Percentiles rank a stretch among this genome's conserved stretches.
Evolutionary conservation across 345 rosid species (phyloP).

Genomic region (Camelina laxa): DNA sequence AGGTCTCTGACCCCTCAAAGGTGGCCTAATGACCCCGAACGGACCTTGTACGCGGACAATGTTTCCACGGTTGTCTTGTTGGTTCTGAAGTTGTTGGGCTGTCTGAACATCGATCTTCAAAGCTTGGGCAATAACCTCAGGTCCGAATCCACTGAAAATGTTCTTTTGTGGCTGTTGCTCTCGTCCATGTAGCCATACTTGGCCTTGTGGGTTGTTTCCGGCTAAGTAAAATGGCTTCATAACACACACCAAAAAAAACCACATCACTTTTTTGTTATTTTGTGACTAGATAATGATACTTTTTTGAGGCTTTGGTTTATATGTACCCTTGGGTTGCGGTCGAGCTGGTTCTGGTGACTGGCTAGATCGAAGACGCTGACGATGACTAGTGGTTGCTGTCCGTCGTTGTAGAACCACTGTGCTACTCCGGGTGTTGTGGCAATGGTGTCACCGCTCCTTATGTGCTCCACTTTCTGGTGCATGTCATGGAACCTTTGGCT

Average conservation of each 20-base stretch:
- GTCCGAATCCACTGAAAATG: constrained; percentile 53
- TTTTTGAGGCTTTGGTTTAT: neutral
- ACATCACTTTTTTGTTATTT: neutral
- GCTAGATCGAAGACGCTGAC: constrained; percentile 49
- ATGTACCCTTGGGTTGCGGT: constrained; percentile 62
- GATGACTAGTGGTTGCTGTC: constrained; percentile 49
- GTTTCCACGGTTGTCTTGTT: constrained; percentile 55
- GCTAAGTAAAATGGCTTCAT: constrained; percentile 60
- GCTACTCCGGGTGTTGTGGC: constrained; percentile 61
- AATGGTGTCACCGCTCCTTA: constrained; percentile 59
- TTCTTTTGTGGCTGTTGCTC: constrained; percentile 38
- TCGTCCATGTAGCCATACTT: constrained; percentile 32
- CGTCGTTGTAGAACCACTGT: constrained; percentile 67
- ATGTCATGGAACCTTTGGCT: constrained; percentile 49
- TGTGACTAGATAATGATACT: neutral
- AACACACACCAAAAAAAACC: neutral
- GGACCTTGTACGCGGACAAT: constrained; percentile 53
- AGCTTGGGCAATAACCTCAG: constrained; percentile 53
- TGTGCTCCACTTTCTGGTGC: constrained; percentile 61
- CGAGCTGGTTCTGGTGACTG: constrained; percentile 65
- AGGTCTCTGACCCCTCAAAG: constrained; percentile 35
- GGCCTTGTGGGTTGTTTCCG: constrained; percentile 61
- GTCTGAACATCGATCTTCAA: constrained; percentile 49
- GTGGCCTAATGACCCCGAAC: constrained; percentile 54
- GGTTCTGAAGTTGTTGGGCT: constrained; percentile 51